Evolutionary conservation across 305 asterid species (phyloP).

Genomic region (Rubia tinctorum): DNA sequence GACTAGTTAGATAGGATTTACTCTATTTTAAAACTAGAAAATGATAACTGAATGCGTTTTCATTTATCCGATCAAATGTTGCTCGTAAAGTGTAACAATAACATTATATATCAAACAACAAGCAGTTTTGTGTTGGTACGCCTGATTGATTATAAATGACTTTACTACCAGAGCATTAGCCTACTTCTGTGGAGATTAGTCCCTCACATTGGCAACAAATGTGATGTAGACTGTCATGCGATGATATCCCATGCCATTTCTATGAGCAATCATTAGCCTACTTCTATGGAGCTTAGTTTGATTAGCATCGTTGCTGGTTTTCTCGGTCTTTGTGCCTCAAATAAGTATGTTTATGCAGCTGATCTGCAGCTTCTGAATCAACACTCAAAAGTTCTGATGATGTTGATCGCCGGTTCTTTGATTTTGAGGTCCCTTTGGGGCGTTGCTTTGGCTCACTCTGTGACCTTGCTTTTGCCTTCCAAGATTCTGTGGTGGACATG

Average conservation of each 20-base stretch:
- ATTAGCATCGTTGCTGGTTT: constrained; percentile 46
- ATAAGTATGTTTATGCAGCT: neutral
- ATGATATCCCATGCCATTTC: neutral
- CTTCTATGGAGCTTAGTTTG: constrained; percentile 36
- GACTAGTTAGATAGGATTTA: too few species aligned
- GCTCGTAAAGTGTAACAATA: too few species aligned
- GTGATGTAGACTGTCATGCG: too few species aligned
- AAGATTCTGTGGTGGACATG: constrained; percentile 63
- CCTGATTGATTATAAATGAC: too few species aligned
- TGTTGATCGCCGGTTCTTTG: constrained; percentile 39
- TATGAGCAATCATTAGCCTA: neutral
- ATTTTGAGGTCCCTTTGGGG: constrained; percentile 39
- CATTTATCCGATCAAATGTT: too few species aligned
- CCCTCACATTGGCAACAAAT: too few species aligned
- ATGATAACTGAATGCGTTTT: too few species aligned
- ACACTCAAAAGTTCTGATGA: constrained; percentile 35
- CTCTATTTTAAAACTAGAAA: too few species aligned
- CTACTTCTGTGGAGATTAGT: too few species aligned
- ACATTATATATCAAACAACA: too few species aligned
- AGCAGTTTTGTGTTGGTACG: too few species aligned
- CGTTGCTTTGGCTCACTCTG: constrained; percentile 76
- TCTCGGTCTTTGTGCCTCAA: constrained; percentile 28
- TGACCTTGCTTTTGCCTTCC: constrained; percentile 70
- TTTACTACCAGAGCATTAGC: too few species aligned
- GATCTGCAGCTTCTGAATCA: neutral